Base-by-base conservation (phyloP, 305 asterid species). In the Fraxinus paxiana region DNA sequence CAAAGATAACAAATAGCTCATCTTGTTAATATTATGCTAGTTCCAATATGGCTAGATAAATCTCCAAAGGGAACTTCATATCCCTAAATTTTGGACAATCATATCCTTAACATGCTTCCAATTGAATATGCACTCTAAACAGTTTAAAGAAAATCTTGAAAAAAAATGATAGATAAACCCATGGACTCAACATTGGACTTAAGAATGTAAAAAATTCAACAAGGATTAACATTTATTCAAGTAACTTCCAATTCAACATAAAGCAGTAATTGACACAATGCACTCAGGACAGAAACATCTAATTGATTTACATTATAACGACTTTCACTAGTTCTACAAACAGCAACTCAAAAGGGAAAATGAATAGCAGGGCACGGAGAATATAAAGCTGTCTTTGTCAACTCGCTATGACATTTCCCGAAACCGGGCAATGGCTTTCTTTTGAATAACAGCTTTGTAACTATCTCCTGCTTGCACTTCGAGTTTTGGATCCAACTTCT, bases 381-480 rank as follows among this genome's bases (percentile, higher is more conserved):
- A 70, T 28, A 65, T 54, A 28, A n/a, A 69, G 43, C 26, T 30
- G 43, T 76, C 37, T 22, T 2, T 33, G 41, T 30, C 33, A 30
- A 38, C 75, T 81, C 86, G 83, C 80, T 78, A 92, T 0, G 98
- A 92, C 98, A 96, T 96, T 80, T 96, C 99, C 13, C 97, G 92
- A 86, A 96, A 96, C 69, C 98, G 91, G 54, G 98, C 98, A 77
- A 96, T 94, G 30, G 99, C 99, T 87, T 94, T 96, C 91, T 96
- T 96, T 84, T 96, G 99, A 80, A 96, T 94, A 79, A 96, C 95
- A 18, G 97, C 95, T 91, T 84, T 92, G 89, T 96, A 96, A 90
- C 98, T 96, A 83, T 96, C 99, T 71, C 99, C 99, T 0, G 98
- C 93, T 87, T 92, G 99, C 82, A 93, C 98, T 87, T 94, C 98